Conservation (phyloP, 345 rosid genomes). For the Hirschfeldia incana region DNA sequence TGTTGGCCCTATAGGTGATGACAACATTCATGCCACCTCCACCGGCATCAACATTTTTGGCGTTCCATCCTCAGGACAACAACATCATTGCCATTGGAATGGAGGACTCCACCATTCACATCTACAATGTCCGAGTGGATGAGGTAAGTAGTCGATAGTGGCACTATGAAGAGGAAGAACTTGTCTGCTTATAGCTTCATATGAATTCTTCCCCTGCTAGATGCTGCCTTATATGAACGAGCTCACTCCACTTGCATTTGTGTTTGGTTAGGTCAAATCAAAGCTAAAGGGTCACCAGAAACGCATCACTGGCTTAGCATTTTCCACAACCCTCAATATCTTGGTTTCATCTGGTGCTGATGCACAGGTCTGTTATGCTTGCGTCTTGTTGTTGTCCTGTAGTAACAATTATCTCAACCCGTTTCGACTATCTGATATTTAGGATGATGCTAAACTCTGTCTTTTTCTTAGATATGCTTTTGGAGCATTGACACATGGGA, state of each 20-base stretch:
- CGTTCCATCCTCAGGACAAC: slow-evolving; percentile 87
- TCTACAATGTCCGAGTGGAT: slow-evolving; percentile 78
- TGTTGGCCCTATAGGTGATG: slow-evolving; percentile 63
- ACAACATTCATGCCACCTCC: slow-evolving; percentile 85
- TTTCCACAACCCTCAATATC: slow-evolving; percentile 65
- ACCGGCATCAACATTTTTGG: slow-evolving; percentile 82
- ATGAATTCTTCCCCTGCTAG: background rate
- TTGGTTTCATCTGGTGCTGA: slow-evolving; percentile 96
- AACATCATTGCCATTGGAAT: slow-evolving; percentile 88
- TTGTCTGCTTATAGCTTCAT: slow-evolving; percentile 16
- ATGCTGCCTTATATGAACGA: slow-evolving; percentile 4
- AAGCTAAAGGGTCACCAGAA: slow-evolving; percentile 87
- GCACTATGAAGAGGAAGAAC: slow-evolving; percentile 1
- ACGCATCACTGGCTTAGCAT: slow-evolving; percentile 81
- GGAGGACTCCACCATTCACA: slow-evolving; percentile 87
- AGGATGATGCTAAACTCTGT: slow-evolving; percentile 15
- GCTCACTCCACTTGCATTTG: slow-evolving; percentile 17
- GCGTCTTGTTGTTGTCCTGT: slow-evolving; percentile 10
- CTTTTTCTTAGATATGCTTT: slow-evolving; percentile 57
- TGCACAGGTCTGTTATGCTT: slow-evolving; percentile 64
- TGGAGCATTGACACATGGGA: slow-evolving; percentile 97
- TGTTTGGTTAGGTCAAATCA: slow-evolving; percentile 64
- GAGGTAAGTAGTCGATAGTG: slow-evolving; percentile 51
- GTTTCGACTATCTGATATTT: background rate
- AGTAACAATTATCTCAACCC: background rate